A percentile compares a stretch with the other conserved stretches of the same genome.
phyloP scores from a whole-genome alignment of 2,329 filamentous ascomycete species.

The Paraphoma chrysanthemicola region DNA sequence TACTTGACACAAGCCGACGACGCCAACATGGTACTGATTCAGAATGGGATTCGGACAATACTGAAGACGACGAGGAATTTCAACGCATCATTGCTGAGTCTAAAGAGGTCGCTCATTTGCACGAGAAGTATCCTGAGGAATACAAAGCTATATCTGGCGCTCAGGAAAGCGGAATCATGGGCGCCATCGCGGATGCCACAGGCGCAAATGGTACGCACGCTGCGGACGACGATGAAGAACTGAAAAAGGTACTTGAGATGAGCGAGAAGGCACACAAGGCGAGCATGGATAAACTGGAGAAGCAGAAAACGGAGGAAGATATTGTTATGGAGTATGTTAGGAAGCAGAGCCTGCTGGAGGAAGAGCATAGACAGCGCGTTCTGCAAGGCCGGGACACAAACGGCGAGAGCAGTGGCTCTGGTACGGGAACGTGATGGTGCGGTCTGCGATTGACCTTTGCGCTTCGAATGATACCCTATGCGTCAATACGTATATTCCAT shows the following conservation, averaged over 20 bases:
- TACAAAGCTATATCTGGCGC: constrained; percentile 14
- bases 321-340: constrained; percentile 78
- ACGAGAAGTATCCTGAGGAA: constrained; percentile 25
- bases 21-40: constrained; percentile 26
- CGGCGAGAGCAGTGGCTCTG: constrained; percentile 19
- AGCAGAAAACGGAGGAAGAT: constrained; percentile 68
- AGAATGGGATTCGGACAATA: constrained; percentile 39
- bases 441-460: background rate
- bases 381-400: constrained; percentile 13
- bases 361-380: constrained; percentile 27
- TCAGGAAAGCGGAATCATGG: constrained; percentile 15
- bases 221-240: constrained; percentile 27
- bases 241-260: constrained; percentile 36
- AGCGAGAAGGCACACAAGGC: constrained; percentile 39
- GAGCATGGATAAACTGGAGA: constrained; percentile 50
- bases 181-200: constrained; percentile 13
- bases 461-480: background rate
- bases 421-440: background rate
- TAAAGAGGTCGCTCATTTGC: constrained; percentile 38
- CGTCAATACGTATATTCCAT: background rate
- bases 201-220: constrained; percentile 2
- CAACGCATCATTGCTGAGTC: constrained; percentile 45
- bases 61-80: constrained; percentile 46
- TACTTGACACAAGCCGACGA: constrained; percentile 48
- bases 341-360: constrained; percentile 77